phyloP scores from a whole-genome alignment of 1,284 basidiomycete genomes.

The Golubevia pallescens region DNA sequence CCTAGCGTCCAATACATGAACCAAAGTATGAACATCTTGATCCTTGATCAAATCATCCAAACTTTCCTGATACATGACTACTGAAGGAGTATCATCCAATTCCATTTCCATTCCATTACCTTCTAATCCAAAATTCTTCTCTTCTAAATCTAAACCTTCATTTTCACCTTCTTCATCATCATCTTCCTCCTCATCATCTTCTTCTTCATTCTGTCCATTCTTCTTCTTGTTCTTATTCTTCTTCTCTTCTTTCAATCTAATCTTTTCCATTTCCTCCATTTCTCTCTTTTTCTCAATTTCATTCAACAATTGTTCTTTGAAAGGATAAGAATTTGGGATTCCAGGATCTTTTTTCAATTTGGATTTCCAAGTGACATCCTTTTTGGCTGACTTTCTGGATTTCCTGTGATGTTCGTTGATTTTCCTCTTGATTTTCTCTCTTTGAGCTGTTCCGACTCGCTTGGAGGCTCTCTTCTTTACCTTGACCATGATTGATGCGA shows the following conservation, averaged over 20 bases:
- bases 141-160: neutral
- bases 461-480: conserved; percentile 35
- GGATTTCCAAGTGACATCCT: conserved; percentile 86
- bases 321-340: conserved; percentile 61
- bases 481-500: conserved; percentile 3
- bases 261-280: conserved; percentile 4
- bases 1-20: neutral
- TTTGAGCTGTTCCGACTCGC: conserved; percentile 48
- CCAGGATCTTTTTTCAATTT: conserved; percentile 50
- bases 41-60: neutral
- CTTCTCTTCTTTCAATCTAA: conserved; percentile 10
- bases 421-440: conserved; percentile 58
- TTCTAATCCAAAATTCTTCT: neutral
- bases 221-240: conserved; percentile 17
- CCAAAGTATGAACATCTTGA: neutral
- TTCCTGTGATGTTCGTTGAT: conserved; percentile 60
- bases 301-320: conserved; percentile 62
- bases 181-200: conserved; percentile 13
- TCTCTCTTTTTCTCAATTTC: conserved; percentile 49
- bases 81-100: neutral
- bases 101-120: too few species aligned
- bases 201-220: conserved; percentile 3
- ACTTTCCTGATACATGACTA: neutral
- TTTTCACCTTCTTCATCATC: conserved; percentile 10
- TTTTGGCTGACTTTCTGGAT: conserved; percentile 74